phyloP scores from a whole-genome alignment of 2,329 filamentous ascomycete genomes.

The Cylindrodendrum hubeiense region DNA sequence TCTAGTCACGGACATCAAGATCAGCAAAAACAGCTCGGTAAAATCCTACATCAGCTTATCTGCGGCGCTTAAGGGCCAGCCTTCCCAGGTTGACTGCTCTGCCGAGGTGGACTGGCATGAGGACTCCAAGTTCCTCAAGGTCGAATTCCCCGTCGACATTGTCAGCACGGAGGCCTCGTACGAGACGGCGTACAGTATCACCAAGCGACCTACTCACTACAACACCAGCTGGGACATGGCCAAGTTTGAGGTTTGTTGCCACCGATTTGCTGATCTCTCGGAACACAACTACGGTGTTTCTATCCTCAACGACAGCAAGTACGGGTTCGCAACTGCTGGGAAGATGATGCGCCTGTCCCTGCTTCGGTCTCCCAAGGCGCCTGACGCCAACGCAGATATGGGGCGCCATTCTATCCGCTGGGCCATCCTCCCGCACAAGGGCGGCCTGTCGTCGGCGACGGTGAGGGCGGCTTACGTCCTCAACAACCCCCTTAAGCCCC shows the following conservation, averaged over 20 bases:
- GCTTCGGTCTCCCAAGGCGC: conserved; percentile 89
- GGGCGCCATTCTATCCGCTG: conserved; percentile 88
- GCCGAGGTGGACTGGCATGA: conserved; percentile 97
- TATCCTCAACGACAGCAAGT: conserved; percentile 95
- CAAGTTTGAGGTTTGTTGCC: conserved; percentile 96
- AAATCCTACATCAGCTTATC: conserved; percentile 87
- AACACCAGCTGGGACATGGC: conserved; percentile 98
- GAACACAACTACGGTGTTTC: conserved; percentile 92
- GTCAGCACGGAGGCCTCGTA: conserved; percentile 93
- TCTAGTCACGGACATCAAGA: conserved; percentile 85
- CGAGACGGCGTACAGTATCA: conserved; percentile 93
- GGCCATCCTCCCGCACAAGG: conserved; percentile 88
- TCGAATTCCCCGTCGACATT: conserved; percentile 95
- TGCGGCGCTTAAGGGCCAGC: conserved; percentile 70
- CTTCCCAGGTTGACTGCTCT: conserved; percentile 79
- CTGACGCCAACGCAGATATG: conserved; percentile 95
- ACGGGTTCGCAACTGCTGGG: conserved; percentile 91
- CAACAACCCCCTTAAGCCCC: conserved; percentile 78
- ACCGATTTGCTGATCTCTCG: conserved; percentile 92
- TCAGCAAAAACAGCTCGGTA: conserved; percentile 88
- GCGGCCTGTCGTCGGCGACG: conserved; percentile 77
- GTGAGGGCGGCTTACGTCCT: conserved; percentile 90
- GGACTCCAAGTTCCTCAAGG: conserved; percentile 97
- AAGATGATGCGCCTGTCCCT: conserved; percentile 91
- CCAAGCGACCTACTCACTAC: conserved; percentile 93